phyloP scores from a whole-genome alignment of 805 yeast genomes.

The Kluyveromyces starmeri region DNA sequence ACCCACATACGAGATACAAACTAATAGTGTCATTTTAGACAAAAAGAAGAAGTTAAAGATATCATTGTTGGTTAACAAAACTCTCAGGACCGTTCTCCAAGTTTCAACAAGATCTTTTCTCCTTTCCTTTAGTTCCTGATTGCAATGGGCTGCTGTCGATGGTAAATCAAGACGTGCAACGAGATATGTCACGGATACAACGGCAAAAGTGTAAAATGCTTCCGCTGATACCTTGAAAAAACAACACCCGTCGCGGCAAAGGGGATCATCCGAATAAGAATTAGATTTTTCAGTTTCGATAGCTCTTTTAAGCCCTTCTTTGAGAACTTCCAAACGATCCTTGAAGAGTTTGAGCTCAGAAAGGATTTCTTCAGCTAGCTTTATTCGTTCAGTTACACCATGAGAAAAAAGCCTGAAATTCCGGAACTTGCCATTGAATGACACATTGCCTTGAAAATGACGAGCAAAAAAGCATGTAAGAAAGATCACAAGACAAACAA shows the following conservation, averaged over 20 bases:
- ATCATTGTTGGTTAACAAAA: background rate
- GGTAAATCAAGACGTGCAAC: conserved; percentile 6
- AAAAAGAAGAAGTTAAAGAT: conserved; percentile 5
- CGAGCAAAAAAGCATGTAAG: conserved; percentile 14
- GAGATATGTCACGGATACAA: conserved; percentile 7
- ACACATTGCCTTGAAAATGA: conserved; percentile 16
- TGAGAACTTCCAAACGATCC: conserved; percentile 15
- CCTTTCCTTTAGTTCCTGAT: conserved; percentile 1
- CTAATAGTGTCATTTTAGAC: background rate
- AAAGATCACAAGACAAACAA: conserved; percentile 16
- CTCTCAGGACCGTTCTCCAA: conserved; percentile 5
- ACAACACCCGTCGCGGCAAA: background rate
- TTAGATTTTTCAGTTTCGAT: conserved; percentile 12
- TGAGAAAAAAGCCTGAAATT: conserved; percentile 20
- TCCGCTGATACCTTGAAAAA: conserved; percentile 3
- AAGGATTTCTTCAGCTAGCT: conserved; percentile 15
- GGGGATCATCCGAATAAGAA: background rate
- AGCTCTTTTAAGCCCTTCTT: conserved; percentile 14
- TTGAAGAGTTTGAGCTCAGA: conserved; percentile 11
- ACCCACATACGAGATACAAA: conserved; percentile 6
- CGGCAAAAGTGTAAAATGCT: conserved; percentile 4
- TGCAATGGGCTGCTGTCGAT: conserved; percentile 1
- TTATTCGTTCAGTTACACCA: conserved; percentile 13
- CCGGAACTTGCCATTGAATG: conserved; percentile 21
- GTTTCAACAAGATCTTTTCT: conserved; percentile 3